These are phyloP conservation scores for Nepenthes alata DNA, from an alignment of 179 eudicot species.

Conservation along the genomic window DNA sequence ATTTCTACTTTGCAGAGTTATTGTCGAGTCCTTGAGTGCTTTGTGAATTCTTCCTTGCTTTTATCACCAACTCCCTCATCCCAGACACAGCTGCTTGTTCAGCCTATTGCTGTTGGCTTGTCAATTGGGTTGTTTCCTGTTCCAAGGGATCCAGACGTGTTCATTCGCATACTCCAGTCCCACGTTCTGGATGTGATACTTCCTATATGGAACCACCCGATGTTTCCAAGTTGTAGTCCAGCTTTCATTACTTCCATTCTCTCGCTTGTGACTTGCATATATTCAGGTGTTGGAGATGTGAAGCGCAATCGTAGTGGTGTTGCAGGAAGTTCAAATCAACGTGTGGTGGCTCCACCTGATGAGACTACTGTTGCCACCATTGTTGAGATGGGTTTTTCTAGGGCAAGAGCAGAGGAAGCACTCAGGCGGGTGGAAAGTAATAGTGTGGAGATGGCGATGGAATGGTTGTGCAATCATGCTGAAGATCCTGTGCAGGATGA, in stretches of 20 bases:
- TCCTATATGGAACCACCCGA: conserved; percentile 89
- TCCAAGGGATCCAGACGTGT: conserved; percentile 88
- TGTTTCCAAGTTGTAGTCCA: conserved; percentile 72
- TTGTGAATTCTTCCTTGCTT: conserved; percentile 77
- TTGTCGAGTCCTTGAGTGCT: conserved; percentile 78
- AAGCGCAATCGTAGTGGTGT: conserved; percentile 51
- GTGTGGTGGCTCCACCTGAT: conserved; percentile 86
- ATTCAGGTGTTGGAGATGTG: conserved; percentile 82
- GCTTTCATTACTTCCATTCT: conserved; percentile 57
- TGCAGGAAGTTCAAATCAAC: conserved; percentile 54
- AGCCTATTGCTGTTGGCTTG: conserved; percentile 86
- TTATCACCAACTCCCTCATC: conserved; percentile 70
- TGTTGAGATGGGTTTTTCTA: conserved; percentile 95
- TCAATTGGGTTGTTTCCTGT: conserved; percentile 97
- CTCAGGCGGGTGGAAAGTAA: conserved; percentile 82
- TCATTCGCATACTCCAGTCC: conserved; percentile 88
- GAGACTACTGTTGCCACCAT: conserved; percentile 80
- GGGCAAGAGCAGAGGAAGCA: conserved; percentile 97
- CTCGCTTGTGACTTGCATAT: conserved; percentile 66
- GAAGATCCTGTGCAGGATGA: conserved; percentile 96
- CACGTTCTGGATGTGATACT: conserved; percentile 95
- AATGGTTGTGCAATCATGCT: conserved; percentile 85
- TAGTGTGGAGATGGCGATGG: conserved; percentile 99
- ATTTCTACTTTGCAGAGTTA: conserved; percentile 82
- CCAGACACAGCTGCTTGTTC: conserved; percentile 88